Conservation (phyloP, 129 eudicot species). For the Centrapalus pauciflorus region DNA sequence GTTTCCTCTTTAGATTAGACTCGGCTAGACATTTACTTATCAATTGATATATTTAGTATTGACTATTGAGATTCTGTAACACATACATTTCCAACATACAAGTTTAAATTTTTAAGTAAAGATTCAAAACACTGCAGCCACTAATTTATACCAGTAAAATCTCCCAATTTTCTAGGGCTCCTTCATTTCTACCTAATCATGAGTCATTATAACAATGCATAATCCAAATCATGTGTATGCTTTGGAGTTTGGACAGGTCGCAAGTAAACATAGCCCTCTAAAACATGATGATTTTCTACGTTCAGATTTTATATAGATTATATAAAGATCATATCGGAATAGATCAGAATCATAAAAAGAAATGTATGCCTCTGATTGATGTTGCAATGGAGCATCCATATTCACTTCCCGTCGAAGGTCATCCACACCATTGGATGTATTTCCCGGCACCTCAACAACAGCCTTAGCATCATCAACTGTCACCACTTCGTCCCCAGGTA, state of each 20-base stretch:
- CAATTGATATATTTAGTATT: background rate
- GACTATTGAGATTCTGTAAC: background rate
- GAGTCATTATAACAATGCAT: background rate
- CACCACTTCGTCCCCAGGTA: slow-evolving; percentile 14
- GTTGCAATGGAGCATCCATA: background rate
- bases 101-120: background rate
- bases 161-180: background rate
- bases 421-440: background rate
- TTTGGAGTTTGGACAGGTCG: background rate
- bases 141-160: background rate
- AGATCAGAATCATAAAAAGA: background rate
- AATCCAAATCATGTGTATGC: background rate
- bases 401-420: slow-evolving; percentile 11
- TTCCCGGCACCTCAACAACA: background rate
- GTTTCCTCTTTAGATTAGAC: background rate
- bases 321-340: background rate
- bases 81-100: background rate
- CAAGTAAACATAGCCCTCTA: background rate
- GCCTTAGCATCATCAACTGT: slow-evolving; percentile 14
- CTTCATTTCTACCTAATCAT: background rate
- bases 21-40: background rate
- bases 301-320: background rate
- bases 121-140: background rate
- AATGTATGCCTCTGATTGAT: slow-evolving; percentile 21
- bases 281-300: background rate